These are phyloP conservation scores for Dictyostelium brefeldianum DNA, from an alignment of 78 protist genomes.

Conservation along the genomic window DNA sequence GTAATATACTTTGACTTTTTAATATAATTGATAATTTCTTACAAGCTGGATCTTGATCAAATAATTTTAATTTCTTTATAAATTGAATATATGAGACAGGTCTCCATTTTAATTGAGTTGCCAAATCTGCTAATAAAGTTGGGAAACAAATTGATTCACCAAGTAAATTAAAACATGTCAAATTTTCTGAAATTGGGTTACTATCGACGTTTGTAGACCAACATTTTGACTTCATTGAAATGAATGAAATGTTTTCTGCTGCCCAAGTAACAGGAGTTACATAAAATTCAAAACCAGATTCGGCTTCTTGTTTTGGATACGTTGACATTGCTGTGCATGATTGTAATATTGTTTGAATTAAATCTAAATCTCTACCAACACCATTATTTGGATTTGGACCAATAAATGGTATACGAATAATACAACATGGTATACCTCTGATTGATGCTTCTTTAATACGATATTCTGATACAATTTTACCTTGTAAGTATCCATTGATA, in stretches of 20 bases:
- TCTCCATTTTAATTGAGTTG: no score
- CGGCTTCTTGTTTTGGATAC: background rate
- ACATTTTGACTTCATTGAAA: background rate
- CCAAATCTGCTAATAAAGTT: no score
- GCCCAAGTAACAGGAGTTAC: background rate
- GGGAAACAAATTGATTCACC: background rate
- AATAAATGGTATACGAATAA: constrained; percentile 11
- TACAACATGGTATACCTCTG: constrained; percentile 33
- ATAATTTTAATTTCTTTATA: no score
- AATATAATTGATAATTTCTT: no score
- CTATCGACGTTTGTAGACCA: background rate
- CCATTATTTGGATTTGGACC: background rate
- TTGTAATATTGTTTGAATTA: background rate
- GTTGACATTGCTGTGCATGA: background rate
- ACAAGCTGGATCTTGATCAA: no score
- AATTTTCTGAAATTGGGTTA: background rate
- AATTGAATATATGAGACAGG: no score
- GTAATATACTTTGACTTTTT: no score
- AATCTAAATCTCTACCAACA: constrained; percentile 1
- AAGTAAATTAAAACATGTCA: background rate
- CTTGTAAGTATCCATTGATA: constrained; percentile 48
- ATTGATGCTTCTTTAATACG: constrained; percentile 2
- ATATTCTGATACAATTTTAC: constrained; percentile 48
- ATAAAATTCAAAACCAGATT: background rate
- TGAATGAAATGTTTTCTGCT: background rate